phyloP scores from a whole-genome alignment of 2,329 filamentous ascomycete species.

The Acrocalymma vagum region DNA sequence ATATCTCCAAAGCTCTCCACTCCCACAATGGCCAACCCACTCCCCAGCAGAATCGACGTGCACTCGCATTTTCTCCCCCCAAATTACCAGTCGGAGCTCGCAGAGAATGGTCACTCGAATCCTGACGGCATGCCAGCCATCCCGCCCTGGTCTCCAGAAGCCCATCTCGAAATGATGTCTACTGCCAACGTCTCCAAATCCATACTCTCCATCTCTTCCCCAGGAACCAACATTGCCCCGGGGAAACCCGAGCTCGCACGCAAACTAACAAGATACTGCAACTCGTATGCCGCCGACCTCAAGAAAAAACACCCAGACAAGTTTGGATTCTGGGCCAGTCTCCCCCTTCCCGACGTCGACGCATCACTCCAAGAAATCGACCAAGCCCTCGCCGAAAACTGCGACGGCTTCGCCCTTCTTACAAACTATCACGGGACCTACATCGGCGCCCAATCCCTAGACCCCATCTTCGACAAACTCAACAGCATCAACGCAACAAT shows the following conservation, averaged over 20 bases:
- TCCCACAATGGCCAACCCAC: slow-evolving; percentile 24
- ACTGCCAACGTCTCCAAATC: slow-evolving; percentile 59
- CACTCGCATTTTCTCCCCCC: slow-evolving; percentile 59
- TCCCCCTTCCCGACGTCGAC: slow-evolving; percentile 61
- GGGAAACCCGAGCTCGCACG: slow-evolving; percentile 47
- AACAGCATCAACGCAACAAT: slow-evolving; percentile 57
- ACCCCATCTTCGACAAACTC: slow-evolving; percentile 58
- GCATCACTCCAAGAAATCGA: slow-evolving; percentile 59
- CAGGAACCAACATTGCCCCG: slow-evolving; percentile 59
- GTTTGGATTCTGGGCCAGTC: slow-evolving; percentile 63
- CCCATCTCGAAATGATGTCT: slow-evolving; percentile 62
- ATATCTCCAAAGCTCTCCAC: neutral
- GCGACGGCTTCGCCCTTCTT: slow-evolving; percentile 61
- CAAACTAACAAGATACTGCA: slow-evolving; percentile 51
- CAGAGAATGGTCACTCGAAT: slow-evolving; percentile 51
- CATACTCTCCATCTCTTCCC: slow-evolving; percentile 64
- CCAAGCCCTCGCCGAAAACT: slow-evolving; percentile 51
- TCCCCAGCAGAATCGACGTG: slow-evolving; percentile 53
- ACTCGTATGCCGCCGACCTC: slow-evolving; percentile 51
- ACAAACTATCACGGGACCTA: slow-evolving; percentile 64
- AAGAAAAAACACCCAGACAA: slow-evolving; percentile 47
- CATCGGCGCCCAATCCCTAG: slow-evolving; percentile 57
- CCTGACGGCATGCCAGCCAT: slow-evolving; percentile 61
- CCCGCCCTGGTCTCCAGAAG: slow-evolving; percentile 55
- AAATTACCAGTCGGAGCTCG: slow-evolving; percentile 51